Base-by-base conservation (phyloP, 495 filamentous ascomycete genomes). In the Poronia punctata region DNA sequence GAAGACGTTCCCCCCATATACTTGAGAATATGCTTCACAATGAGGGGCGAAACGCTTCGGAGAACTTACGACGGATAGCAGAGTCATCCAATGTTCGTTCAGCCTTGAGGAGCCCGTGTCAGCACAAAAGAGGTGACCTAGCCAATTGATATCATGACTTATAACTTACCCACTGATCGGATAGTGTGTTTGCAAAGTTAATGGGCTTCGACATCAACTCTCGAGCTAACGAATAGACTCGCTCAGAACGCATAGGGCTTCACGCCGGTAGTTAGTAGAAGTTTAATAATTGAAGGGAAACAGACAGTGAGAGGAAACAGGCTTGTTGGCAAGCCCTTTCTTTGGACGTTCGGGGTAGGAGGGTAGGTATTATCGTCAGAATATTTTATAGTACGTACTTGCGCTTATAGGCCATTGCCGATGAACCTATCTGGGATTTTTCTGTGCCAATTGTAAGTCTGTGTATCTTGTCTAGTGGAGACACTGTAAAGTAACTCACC, bases 131-230 rank as follows among this genome's bases (percentile, higher is more conserved):
- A n/a, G n/a, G n/a, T n/a, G n/a, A n/a, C n/a, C n/a, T n/a, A n/a
- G n/a, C n/a, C n/a, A n/a, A n/a, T n/a, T n/a, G n/a, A n/a, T n/a
- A 43, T 36, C 24, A 43, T n/a, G 25, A 27, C n/a, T n/a, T 27
- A n/a, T 78, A 62, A 68, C 84, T 86, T 38, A 86, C 77, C 89
- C 89, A 95, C 60, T 95, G 89, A 12, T 74, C 72, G 15, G 82
- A 70, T 58, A 84, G 88, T 8, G 90, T 97, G 54, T 86, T 78
- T 21, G 80, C 62, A 40, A 78, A 79, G 51, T 84, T 76, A 49
- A 78, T 77, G 32, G 78, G 76, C 26, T 84, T 67, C 53, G 80
- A 83, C 15, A 62, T 56, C 33, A 89, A 72, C 47, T 83, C 67
- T 23, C 86, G 79, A 24, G 83, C 83, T 8, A 98, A 76, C 14